Base-by-base conservation (phyloP, 2,329 filamentous ascomycete genomes). In the Aspergillus ustus region DNA sequence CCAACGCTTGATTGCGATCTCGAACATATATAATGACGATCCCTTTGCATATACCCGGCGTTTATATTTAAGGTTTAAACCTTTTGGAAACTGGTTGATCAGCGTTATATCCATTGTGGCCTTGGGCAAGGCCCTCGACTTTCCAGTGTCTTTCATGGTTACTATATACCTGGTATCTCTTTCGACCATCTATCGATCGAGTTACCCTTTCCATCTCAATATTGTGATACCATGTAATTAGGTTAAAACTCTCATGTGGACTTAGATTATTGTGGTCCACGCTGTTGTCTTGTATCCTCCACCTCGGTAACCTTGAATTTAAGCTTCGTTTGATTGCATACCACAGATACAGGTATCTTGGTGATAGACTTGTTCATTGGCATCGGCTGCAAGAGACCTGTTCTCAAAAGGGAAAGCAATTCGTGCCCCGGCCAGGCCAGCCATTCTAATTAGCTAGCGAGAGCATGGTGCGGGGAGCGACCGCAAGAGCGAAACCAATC, bases 41-140 rank as follows among this genome's bases (percentile, higher is more conserved):
- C 31, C 40, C 29, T 57, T 25, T 56, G 53, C 46, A 56, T 52
- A 52, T 44, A 46, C 46, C 28, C 29, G 52, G 58, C 45, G 58
- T 52, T 52, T 45, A 19, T 34, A 17, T 52, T 5, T 60, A 44
- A 37, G 43, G 46, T 37, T 31, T 25, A 43, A 34, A 61, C 52
- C 37, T 11, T 25, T 45, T 43, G 40, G 17, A 46, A 44, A 49
- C 28, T 52, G 40, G 29, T 28, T 52, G 34, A 48, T 56, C 17
- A 48, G 52, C 28, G 34, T 57, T 52, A 11, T n/a, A n/a, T 31
- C 7, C 52, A 20, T 43, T 15, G 7, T 50, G 22, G 45, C 54
- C 17, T 50, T 25, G 6, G 19, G 19, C 9, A 3, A 43, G 45
- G 17, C 46, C 29, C 31, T 45, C 31, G 37, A 17, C 29, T 19